phyloP scores from a whole-genome alignment of 2,329 filamentous ascomycete species.

The Dactylella cylindrospora region DNA sequence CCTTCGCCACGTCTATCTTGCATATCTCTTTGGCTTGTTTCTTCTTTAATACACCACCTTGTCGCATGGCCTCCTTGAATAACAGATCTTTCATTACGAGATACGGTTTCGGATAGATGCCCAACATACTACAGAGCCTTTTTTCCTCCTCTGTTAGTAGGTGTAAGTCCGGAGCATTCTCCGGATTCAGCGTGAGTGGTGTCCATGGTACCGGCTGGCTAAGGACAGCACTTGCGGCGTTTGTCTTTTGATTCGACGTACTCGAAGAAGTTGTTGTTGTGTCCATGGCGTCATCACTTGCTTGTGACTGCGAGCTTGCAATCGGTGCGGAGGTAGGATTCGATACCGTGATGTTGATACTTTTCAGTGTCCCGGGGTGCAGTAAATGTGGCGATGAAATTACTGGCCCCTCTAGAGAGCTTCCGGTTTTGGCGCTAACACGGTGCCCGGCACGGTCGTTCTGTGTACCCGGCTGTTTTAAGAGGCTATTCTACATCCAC shows the following conservation, averaged over 20 bases:
- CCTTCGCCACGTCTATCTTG: constrained; percentile 79
- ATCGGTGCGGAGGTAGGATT: constrained; percentile 42
- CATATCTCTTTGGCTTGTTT: constrained; percentile 88
- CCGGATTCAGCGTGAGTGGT: constrained; percentile 69
- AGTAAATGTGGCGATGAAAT: constrained; percentile 41
- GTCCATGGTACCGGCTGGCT: constrained; percentile 35
- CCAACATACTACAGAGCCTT: constrained; percentile 79
- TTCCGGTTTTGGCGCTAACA: constrained; percentile 34
- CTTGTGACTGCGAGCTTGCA: constrained; percentile 21
- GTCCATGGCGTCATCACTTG: constrained; percentile 11
- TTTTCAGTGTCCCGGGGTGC: constrained; percentile 26
- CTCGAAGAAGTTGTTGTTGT: constrained; percentile 5
- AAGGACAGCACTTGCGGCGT: constrained; percentile 37
- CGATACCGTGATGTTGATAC: constrained; percentile 30
- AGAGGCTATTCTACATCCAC: constrained; percentile 33
- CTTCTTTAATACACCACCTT: constrained; percentile 85
- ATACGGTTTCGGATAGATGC: constrained; percentile 91
- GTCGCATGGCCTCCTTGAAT: constrained; percentile 85
- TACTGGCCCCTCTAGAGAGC: constrained; percentile 32
- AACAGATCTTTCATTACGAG: constrained; percentile 90
- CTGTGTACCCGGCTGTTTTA: constrained; percentile 54
- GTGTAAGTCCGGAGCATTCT: constrained; percentile 79
- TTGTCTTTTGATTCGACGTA: constrained; percentile 13
- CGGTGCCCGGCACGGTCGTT: constrained; percentile 57
- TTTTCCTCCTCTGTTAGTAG: constrained; percentile 80